phyloP scores from a whole-genome alignment of 805 yeast species.

The Wickerhamiella azymoides region DNA sequence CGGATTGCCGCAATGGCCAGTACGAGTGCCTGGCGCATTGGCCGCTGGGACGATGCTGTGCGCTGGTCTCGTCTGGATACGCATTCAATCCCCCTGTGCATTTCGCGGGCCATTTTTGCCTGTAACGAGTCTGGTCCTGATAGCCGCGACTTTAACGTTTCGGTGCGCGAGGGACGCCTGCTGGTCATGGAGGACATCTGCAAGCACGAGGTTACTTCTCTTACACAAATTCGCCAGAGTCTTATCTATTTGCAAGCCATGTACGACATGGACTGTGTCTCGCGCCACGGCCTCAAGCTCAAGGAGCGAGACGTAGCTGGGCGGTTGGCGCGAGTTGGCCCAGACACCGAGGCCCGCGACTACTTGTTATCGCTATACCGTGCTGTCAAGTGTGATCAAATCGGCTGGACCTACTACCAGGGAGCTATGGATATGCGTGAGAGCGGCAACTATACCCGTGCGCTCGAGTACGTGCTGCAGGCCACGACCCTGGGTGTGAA shows the following conservation, averaged over 20 bases:
- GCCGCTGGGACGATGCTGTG: constrained; percentile 31
- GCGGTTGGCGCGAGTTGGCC: constrained; percentile 28
- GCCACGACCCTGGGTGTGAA: constrained; percentile 12
- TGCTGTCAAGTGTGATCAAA: constrained; percentile 26
- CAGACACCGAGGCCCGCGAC: constrained; percentile 47
- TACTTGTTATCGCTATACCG: constrained; percentile 46
- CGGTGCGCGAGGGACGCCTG: constrained; percentile 38
- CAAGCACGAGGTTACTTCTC: constrained; percentile 35
- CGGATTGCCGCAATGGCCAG: constrained; percentile 45
- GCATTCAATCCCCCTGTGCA: constrained; percentile 21
- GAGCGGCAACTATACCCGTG: constrained; percentile 31
- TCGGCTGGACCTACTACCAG: constrained; percentile 40
- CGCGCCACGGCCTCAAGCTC: constrained; percentile 13
- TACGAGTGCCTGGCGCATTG: constrained; percentile 58
- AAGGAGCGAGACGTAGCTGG: constrained; percentile 2
- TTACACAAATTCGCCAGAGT: constrained; percentile 30
- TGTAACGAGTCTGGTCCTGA: constrained; percentile 27
- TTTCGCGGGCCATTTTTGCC: constrained; percentile 45
- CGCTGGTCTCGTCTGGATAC: constrained; percentile 36
- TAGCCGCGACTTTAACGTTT: constrained; percentile 24
- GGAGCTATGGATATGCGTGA: constrained; percentile 53
- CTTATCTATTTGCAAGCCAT: constrained; percentile 47
- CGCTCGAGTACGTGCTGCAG: constrained; percentile 14
- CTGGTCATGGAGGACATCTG: constrained; percentile 49
- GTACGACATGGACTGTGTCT: constrained; percentile 38